phyloP scores from a whole-genome alignment of 257 asterid species.

The Fraxinus americana region DNA sequence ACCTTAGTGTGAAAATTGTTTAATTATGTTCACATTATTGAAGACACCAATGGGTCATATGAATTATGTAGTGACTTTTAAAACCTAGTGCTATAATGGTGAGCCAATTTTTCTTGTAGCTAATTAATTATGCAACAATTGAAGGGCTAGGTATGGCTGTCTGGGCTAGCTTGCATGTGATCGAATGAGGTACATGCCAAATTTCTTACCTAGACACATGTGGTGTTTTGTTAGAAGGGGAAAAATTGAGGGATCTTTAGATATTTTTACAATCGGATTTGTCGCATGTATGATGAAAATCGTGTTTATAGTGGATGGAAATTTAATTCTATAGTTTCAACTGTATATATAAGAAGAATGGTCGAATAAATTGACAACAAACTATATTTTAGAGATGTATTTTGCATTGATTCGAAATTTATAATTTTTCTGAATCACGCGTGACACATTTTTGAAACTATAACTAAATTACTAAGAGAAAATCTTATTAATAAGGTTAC shows the following conservation, averaged over 20 bases:
- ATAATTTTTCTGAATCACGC: no score
- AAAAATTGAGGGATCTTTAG: background rate
- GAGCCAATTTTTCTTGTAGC: background rate
- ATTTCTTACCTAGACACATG: background rate
- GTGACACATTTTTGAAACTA: no score
- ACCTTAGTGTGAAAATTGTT: background rate
- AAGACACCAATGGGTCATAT: conserved; percentile 6
- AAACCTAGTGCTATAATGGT: background rate
- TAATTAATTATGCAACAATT: background rate
- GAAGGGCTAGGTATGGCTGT: conserved; percentile 18
- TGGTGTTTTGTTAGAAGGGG: background rate
- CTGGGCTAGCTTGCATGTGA: background rate
- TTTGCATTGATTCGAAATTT: no score
- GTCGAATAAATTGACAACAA: background rate
- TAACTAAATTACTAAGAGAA: no score
- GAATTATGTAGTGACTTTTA: background rate
- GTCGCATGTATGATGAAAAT: no score
- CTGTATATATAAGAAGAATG: no score
- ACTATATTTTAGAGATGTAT: no score
- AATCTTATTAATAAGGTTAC: no score
- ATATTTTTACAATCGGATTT: background rate
- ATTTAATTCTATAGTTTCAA: no score
- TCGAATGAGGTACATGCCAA: background rate
- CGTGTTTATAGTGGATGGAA: no score
- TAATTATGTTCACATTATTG: conserved; percentile 14